Conservation (phyloP, 192 early-diverging fungal genomes). For the Pilobolus umbonatus region DNA sequence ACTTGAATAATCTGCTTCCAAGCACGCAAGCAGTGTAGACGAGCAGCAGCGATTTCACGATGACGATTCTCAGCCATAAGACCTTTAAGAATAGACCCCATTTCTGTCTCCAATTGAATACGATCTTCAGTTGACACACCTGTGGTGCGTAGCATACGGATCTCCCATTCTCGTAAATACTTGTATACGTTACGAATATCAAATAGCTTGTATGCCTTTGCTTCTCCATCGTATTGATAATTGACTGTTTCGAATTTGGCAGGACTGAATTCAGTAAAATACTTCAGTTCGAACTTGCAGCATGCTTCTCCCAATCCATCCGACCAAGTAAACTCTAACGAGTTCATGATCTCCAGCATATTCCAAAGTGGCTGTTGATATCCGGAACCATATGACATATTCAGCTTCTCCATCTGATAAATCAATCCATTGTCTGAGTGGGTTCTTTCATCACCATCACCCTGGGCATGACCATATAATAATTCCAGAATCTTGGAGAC, state of each 20-base stretch:
- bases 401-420: slow-evolving; percentile 11
- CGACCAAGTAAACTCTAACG: slow-evolving; percentile 58
- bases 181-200: slow-evolving; percentile 67
- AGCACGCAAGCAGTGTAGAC: slow-evolving; percentile 62
- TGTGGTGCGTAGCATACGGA: not conserved
- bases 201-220: slow-evolving; percentile 52
- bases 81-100: slow-evolving; percentile 56
- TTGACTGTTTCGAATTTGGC: slow-evolving; percentile 46
- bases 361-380: slow-evolving; percentile 66
- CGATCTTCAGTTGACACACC: not conserved
- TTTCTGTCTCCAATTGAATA: slow-evolving; percentile 41
- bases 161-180: slow-evolving; percentile 40
- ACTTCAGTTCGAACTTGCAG: too few species aligned
- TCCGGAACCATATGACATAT: slow-evolving; percentile 21
- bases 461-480: not conserved
- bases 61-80: slow-evolving; percentile 71
- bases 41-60: slow-evolving; percentile 63
- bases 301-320: slow-evolving; percentile 33
- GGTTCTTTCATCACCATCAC: not conserved
- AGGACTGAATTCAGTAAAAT: slow-evolving; percentile 30
- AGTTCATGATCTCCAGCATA: slow-evolving; percentile 67
- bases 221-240: slow-evolving; percentile 47
- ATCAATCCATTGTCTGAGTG: slow-evolving; percentile 7
- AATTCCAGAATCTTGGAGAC: not conserved
- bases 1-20: slow-evolving; percentile 84